These are phyloP conservation scores for Aleurites moluccanus DNA, from an alignment of 441 rosid species.

Conservation along the genomic window DNA sequence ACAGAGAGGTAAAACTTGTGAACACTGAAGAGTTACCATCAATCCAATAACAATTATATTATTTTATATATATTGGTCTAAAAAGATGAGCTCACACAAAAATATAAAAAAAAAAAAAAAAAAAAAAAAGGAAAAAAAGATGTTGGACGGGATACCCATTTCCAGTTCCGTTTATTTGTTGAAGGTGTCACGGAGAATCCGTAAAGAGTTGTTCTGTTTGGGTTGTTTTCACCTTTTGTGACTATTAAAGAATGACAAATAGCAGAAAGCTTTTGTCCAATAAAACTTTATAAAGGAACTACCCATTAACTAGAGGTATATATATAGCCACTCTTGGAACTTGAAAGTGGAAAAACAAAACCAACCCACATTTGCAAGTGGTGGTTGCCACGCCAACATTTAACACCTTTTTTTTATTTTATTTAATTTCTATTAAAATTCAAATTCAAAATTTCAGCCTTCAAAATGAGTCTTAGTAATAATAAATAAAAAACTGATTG, in stretches of 20 bases:
- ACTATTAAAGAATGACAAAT: constrained; percentile 15
- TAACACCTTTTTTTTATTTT: background rate
- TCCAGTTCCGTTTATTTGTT: constrained; percentile 13
- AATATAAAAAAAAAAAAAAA: no score
- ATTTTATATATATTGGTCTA: no score
- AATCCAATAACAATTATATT: no score
- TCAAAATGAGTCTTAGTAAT: no score
- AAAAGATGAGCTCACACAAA: no score
- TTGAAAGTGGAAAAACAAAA: constrained; percentile 31
- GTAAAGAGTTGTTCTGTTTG: constrained; percentile 7
- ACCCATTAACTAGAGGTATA: no score
- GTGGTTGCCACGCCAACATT: constrained; percentile 20
- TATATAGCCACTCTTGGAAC: constrained; percentile 24
- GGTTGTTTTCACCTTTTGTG: constrained; percentile 1
- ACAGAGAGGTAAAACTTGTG: background rate
- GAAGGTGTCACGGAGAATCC: constrained; percentile 30
- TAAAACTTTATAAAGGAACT: background rate
- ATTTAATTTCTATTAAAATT: no score
- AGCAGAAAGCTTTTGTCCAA: background rate
- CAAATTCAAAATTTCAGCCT: no score
- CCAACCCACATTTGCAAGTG: constrained; percentile 32
- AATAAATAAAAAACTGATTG: no score
- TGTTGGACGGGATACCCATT: constrained; percentile 10
- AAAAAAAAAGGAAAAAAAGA: no score
- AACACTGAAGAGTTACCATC: background rate